Evolutionary conservation across 768 basidiomycete genomes (phyloP), one percentile per base, ranked within the genome.

Genomic region (Trametes punicea): DNA sequence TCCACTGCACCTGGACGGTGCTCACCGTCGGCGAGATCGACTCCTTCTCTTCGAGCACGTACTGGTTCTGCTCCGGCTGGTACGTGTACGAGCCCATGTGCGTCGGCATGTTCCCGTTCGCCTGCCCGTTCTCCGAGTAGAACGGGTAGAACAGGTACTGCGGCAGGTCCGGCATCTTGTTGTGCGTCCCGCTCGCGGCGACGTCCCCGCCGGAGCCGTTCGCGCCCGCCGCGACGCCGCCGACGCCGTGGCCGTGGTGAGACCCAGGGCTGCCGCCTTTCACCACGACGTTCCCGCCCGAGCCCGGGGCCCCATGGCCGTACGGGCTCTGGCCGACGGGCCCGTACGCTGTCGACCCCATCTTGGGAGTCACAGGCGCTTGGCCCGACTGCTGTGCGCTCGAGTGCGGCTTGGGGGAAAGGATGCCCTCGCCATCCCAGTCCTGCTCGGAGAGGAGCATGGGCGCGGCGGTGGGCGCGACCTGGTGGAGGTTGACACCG

Each of bases 131-230:
- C 61, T 89, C 87, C 0, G 87, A 84, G 64, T 78, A 89, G 74
- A 89, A 88, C 0, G 89, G 89, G 64, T 88, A 92, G 71, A 92
- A 91, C 40, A 90, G 69, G 27, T 77, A 79, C 6, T 79, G 73
- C 2, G 88, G 87, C 40, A 91, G 75, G 18, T 90, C 87, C 1
- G 82, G 83, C 31, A 90, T 78, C 49, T 67, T 65, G 57, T 64
- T 64, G 51, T 64, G 65, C 16, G 16, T 44, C 33, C 39, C 55
- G 34, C 53, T 29, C 53, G 46, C 59, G 51, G 58, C 20, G 41
- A 29, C 40, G 51, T 47, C 34, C 27, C 40, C 40, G 40, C 23
- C 23, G 11, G 4, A 9, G 39, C 13, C 50, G 42, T 26, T 26
- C 25, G 23, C 25, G 2, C 42, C 42, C 6, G 15, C 13, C 42